A percentile compares a stretch with the other conserved stretches of the same genome.
Evolutionary conservation across 176 grass and related monocot genomes (phyloP).

Genomic region (Pontederia crassipes): DNA sequence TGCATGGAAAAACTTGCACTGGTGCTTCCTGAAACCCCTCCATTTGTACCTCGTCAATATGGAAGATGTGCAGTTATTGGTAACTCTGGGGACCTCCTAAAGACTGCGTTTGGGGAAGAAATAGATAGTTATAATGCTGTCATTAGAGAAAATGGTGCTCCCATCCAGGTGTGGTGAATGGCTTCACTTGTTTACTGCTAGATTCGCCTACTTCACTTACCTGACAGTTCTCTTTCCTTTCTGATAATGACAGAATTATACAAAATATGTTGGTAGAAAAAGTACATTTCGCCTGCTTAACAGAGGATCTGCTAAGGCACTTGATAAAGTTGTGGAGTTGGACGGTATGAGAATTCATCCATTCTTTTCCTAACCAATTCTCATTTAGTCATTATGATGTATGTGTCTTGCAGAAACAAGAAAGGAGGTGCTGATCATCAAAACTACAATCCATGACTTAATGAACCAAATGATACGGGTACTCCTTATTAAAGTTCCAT

Average conservation of each 20-base stretch:
- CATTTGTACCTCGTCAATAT: slow-evolving; percentile 73
- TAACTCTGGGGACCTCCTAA: slow-evolving; percentile 94
- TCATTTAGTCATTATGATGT: slow-evolving; percentile 14
- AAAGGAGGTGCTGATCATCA: slow-evolving; percentile 70
- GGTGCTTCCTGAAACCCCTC: slow-evolving; percentile 72
- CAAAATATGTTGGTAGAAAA: slow-evolving; percentile 82
- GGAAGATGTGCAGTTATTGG: slow-evolving; percentile 79
- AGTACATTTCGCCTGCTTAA: slow-evolving; percentile 98
- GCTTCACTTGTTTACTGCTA: slow-evolving; percentile 8
- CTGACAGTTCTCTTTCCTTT: slow-evolving; percentile 16
- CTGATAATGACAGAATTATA: slow-evolving; percentile 66
- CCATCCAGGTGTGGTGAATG: slow-evolving; percentile 56
- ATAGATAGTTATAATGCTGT: slow-evolving; percentile 90
- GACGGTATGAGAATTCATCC: slow-evolving; percentile 42
- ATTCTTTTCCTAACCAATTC: neutral
- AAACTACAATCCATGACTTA: slow-evolving; percentile 96
- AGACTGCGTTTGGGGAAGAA: slow-evolving; percentile 90
- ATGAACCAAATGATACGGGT: slow-evolving; percentile 98
- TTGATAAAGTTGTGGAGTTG: slow-evolving; percentile 95
- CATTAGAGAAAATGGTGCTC: slow-evolving; percentile 89
- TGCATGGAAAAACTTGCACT: slow-evolving; percentile 86
- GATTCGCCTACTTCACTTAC: slow-evolving; percentile 1
- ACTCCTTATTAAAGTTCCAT: neutral
- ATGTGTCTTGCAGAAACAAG: slow-evolving; percentile 60
- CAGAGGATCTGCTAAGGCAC: slow-evolving; percentile 95